Evolutionary conservation across 192 early-diverging fungal genomes (phyloP).

Genomic region (Anaeromyces robustus): DNA sequence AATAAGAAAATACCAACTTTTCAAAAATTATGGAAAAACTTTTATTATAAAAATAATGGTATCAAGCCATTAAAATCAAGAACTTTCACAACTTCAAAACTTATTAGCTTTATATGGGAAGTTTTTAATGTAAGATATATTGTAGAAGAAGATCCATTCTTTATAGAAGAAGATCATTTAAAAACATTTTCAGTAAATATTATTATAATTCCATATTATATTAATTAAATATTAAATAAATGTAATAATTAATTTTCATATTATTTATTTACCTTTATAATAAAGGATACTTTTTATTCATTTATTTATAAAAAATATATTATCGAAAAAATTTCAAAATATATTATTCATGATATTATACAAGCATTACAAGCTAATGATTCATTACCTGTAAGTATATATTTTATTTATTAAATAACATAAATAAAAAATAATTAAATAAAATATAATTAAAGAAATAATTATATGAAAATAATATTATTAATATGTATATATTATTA

Average conservation of each 20-base stretch:
- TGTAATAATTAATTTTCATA: no score
- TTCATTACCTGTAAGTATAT: not conserved
- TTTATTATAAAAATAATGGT: not conserved
- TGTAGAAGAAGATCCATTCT: not conserved
- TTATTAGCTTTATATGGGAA: not conserved
- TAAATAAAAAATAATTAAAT: no score
- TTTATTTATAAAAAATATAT: not conserved
- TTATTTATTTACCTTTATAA: no score
- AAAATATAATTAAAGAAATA: no score
- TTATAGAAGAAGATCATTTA: not conserved
- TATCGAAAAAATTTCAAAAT: not conserved
- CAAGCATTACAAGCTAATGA: not conserved
- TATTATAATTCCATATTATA: no score
- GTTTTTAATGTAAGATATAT: not conserved
- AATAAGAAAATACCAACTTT: not conserved
- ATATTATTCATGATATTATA: not conserved
- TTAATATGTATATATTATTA: no score
- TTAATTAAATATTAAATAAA: no score
- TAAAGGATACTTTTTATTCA: not conserved
- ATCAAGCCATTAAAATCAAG: not conserved
- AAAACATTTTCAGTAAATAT: not conserved
- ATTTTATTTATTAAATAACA: not conserved
- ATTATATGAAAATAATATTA: no score
- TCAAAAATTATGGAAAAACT: not conserved
- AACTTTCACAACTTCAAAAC: not conserved